phyloP scores from a whole-genome alignment of 495 filamentous ascomycete species.

The Annulohypoxylon moriforme region DNA sequence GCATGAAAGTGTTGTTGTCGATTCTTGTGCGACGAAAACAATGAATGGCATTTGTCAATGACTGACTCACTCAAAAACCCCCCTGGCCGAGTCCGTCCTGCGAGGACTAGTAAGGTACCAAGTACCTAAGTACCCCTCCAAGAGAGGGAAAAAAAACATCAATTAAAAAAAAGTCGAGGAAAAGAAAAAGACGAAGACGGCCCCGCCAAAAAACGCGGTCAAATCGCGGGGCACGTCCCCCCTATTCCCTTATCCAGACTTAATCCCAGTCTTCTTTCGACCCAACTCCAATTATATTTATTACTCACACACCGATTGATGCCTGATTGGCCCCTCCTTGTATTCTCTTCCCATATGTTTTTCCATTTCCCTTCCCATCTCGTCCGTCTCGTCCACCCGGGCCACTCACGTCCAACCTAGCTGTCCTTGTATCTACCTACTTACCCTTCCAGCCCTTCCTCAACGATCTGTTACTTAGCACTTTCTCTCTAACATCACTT shows the following conservation, averaged over 20 bases:
- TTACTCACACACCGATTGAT: constrained; percentile 41
- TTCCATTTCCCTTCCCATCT: background rate
- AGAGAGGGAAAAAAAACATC: constrained; percentile 1
- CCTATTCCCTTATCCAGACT: constrained; percentile 23
- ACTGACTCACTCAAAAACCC: background rate
- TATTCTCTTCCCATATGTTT: constrained; percentile 19
- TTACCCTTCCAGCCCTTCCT: background rate
- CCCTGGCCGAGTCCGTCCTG: too few relatives aligned
- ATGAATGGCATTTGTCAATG: constrained; percentile 41
- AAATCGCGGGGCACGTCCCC: constrained; percentile 30
- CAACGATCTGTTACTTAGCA: constrained; percentile 37
- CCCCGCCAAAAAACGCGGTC: constrained; percentile 27
- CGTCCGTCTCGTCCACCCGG: constrained; percentile 1
- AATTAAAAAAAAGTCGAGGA: background rate
- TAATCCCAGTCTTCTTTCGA: constrained; percentile 28
- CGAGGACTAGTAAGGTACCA: background rate
- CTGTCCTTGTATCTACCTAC: background rate
- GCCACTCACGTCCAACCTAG: background rate
- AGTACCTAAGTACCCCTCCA: constrained; percentile 34
- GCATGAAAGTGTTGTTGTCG: constrained; percentile 15
- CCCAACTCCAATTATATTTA: constrained; percentile 34
- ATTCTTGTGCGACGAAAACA: constrained; percentile 42
- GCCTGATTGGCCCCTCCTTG: constrained; percentile 45
- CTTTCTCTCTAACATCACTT: constrained; percentile 31
- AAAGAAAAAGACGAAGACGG: constrained; percentile 13